Conservation (phyloP, 345 rosid genomes). For the Carallia brachiata region DNA sequence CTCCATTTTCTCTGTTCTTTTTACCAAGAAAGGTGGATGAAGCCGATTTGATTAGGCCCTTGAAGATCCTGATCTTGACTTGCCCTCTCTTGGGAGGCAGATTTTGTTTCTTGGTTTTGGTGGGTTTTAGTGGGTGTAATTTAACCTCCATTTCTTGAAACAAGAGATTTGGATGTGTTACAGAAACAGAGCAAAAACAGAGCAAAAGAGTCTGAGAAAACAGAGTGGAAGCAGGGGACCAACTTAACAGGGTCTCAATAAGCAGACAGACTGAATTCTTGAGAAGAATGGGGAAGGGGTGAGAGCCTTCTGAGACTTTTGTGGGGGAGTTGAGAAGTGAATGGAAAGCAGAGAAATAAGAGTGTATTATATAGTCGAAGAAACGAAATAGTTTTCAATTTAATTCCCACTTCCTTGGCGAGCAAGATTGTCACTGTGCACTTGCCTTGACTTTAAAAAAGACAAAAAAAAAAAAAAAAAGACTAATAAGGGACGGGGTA, state of each 20-base stretch:
- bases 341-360: no score
- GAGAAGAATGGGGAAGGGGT: not conserved
- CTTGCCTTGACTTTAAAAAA: no score
- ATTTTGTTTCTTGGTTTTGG: not conserved
- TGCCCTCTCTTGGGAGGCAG: conserved; percentile 23
- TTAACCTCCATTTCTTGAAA: not conserved
- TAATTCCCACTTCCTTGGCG: no score
- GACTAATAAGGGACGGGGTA: no score
- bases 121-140: not conserved
- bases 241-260: not conserved
- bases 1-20: not conserved
- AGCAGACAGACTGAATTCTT: not conserved
- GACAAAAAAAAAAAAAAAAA: no score
- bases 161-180: not conserved
- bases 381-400: no score
- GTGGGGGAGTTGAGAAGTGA: no score
- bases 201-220: not conserved
- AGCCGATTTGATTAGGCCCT: not conserved
- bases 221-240: not conserved
- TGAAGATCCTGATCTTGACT: conserved; percentile 15
- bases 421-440: no score
- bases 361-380: no score
- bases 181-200: conserved; percentile 1
- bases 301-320: not conserved
- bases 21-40: not conserved